A percentile compares a stretch with the other conserved stretches of the same genome.
These are phyloP conservation scores for Aeminium ludgeri DNA, from an alignment of 495 filamentous ascomycete genomes.

Conservation along the genomic window DNA sequence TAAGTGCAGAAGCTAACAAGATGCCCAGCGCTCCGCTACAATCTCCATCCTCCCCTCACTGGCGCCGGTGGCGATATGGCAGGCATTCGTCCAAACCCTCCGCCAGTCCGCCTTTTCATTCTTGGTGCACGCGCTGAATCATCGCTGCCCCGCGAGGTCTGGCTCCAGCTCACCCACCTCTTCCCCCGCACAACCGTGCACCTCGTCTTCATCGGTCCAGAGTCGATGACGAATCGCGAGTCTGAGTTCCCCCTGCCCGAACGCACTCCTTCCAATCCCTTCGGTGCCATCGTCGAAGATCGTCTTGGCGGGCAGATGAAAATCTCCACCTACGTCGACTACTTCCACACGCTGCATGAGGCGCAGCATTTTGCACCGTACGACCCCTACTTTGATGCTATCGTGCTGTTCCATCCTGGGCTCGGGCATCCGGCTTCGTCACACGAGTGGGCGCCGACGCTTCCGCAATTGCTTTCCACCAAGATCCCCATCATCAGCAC, in stretches of 20 bases:
- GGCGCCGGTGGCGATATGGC: constrained; percentile 61
- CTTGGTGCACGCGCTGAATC: constrained; percentile 93
- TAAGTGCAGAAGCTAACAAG: neutral
- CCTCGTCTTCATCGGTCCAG: constrained; percentile 86
- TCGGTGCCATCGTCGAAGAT: constrained; percentile 81
- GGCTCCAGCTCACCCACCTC: constrained; percentile 78
- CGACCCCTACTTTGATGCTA: constrained; percentile 94
- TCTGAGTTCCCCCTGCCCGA: constrained; percentile 78
- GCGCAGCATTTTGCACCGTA: constrained; percentile 77
- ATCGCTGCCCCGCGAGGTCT: constrained; percentile 80
- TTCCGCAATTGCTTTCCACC: constrained; percentile 79
- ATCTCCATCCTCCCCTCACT: constrained; percentile 66
- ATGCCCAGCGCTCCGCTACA: constrained; percentile 66
- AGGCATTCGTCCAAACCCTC: constrained; percentile 64
- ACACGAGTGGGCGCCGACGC: constrained; percentile 81
- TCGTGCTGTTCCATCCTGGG: constrained; percentile 91
- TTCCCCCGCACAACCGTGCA: constrained; percentile 72
- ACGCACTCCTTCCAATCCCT: constrained; percentile 70
- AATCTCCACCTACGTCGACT: constrained; percentile 92
- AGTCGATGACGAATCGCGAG: constrained; percentile 82
- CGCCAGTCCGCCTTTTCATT: constrained; percentile 80
- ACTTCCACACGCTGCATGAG: constrained; percentile 92
- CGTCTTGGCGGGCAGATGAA: constrained; percentile 71
- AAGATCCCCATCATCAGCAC: constrained; percentile 88
- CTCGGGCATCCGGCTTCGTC: constrained; percentile 83